A percentile compares a stretch with the other conserved stretches of the same genome.
Evolutionary conservation across 2,329 filamentous ascomycete species (phyloP).

Genomic region (Neonectria ditissima): DNA sequence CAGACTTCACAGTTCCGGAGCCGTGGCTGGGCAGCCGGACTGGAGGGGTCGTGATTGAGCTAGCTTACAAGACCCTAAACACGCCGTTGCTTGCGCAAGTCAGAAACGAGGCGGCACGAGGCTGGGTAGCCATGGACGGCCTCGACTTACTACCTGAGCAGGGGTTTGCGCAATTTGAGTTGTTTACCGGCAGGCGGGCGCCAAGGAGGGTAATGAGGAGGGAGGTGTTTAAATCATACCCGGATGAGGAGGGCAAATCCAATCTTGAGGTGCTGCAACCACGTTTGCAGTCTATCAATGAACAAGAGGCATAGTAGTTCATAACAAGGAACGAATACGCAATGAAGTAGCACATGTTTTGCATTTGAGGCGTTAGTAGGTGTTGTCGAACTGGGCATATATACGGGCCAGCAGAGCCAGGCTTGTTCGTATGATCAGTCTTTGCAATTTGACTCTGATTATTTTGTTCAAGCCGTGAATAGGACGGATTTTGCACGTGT

Average conservation of each 20-base stretch:
- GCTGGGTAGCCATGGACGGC: slow-evolving; percentile 82
- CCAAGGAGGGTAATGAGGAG: slow-evolving; percentile 75
- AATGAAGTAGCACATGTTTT: background rate
- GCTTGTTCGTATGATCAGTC: background rate
- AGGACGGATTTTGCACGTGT: background rate
- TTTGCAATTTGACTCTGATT: background rate
- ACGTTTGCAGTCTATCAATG: slow-evolving; percentile 43
- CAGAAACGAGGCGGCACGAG: slow-evolving; percentile 65
- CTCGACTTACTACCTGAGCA: slow-evolving; percentile 82
- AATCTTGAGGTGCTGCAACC: slow-evolving; percentile 55
- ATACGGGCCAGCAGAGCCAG: background rate
- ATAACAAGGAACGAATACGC: background rate
- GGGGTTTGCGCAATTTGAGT: slow-evolving; percentile 83
- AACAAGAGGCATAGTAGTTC: slow-evolving; percentile 39
- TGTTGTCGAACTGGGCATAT: slow-evolving; percentile 6
- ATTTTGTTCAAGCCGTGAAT: background rate
- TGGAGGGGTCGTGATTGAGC: slow-evolving; percentile 80
- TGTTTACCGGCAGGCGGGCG: slow-evolving; percentile 74
- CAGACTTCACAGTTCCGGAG: slow-evolving; percentile 76
- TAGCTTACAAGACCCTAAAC: slow-evolving; percentile 79
- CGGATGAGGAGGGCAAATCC: slow-evolving; percentile 55
- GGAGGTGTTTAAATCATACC: slow-evolving; percentile 66
- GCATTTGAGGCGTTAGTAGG: slow-evolving; percentile 15
- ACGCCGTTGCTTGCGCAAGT: slow-evolving; percentile 79
- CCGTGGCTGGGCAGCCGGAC: slow-evolving; percentile 79